Base-by-base conservation (phyloP, 441 rosid species). In the Sinapis alba region DNA sequence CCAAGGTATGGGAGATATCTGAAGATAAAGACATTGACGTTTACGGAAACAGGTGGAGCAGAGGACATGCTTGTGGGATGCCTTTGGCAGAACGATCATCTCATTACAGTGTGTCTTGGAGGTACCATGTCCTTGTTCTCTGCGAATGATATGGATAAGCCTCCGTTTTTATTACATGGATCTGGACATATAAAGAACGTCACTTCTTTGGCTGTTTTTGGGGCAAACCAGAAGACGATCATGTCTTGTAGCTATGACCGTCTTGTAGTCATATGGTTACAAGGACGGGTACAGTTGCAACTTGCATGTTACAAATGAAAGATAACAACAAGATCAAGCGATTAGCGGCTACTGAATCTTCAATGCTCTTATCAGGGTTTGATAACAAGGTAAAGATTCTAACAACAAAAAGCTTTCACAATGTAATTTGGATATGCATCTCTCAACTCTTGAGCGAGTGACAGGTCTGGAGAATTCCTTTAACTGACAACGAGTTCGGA, bases 61-160 rank as follows among this genome's bases (percentile, higher is more conserved):
- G 93, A 92, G 66, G 97, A 88, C 79, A 94, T 94, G 98, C 84
- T 94, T 62, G 97, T 94, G 38, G 96, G 98, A 76, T 89, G 99
- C 73, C 98, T 92, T 71, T 94, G 99, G 98, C 93, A 86, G 78
- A 89, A 92, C 75, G 83, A 89, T 77, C 84, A 89, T 84, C 89
- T 92, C 61, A 93, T 94, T 73, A 85, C 86, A 6, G 86, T 92
- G 76, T 94, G 98, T 74, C 96, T 94, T 56, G 97, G 99, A 16
- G 98, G 97, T 26, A 92, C 88, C 69, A 83, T 92, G 30, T 92
- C 86, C 54, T 38, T 92, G 59, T 94, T 79, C 82, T 83, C 88
- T 27, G 87, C 92, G 26, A 78, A 83, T 73, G 90, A 94, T 87
- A 91, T 89, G 43, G 92, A 89, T 61, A 94, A 89, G 75, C 75